Conservation (phyloP, 2,329 filamentous ascomycete genomes). For the Bipolaris cookei region DNA sequence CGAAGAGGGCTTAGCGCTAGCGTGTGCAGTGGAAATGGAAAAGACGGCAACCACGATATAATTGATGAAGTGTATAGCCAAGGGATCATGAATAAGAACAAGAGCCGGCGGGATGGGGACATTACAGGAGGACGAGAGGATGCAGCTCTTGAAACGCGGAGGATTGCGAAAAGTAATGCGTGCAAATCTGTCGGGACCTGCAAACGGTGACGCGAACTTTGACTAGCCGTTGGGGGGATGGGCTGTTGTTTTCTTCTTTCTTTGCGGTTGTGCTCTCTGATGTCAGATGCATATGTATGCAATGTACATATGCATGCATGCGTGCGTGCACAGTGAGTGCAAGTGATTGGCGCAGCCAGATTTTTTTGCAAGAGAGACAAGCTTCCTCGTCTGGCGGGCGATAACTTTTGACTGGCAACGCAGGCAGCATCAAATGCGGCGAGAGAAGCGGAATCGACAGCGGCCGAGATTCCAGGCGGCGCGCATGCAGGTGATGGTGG, state of each 20-base stretch:
- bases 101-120: not conserved
- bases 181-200: too few relatives aligned
- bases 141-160: conserved; percentile 4
- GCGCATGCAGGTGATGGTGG: not conserved
- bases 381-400: too few relatives aligned
- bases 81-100: too few relatives aligned
- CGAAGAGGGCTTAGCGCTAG: not conserved
- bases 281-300: too few relatives aligned
- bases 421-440: not conserved
- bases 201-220: too few relatives aligned
- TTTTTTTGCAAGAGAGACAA: not conserved
- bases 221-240: not conserved
- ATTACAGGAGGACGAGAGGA: not conserved
- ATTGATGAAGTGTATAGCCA: too few relatives aligned
- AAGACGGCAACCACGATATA: not conserved
- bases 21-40: not conserved
- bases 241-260: too few relatives aligned
- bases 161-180: conserved; percentile 6
- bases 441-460: not conserved
- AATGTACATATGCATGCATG: too few relatives aligned
- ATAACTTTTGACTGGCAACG: not conserved
- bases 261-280: too few relatives aligned
- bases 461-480: conserved; percentile 6
- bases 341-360: too few relatives aligned
- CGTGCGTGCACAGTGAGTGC: too few relatives aligned